Conservation (phyloP, 2,329 filamentous ascomycete species). For the Microcyclospora pomicola region DNA sequence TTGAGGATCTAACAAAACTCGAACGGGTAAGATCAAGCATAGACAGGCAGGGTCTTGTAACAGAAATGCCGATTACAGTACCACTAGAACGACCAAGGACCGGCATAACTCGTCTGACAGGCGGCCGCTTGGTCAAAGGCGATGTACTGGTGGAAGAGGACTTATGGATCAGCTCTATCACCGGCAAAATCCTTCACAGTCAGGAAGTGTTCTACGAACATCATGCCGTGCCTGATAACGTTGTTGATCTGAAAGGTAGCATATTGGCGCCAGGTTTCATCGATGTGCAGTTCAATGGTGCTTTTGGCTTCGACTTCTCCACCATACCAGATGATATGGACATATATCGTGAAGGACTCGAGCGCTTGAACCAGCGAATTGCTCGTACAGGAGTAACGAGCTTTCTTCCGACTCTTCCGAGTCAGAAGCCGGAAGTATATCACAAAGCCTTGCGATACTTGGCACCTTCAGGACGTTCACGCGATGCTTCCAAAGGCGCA, state of each 20-base stretch:
- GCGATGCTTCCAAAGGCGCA: slow-evolving; percentile 54
- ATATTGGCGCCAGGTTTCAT: slow-evolving; percentile 79
- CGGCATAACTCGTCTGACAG: slow-evolving; percentile 48
- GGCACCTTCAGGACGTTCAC: slow-evolving; percentile 50
- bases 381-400: slow-evolving; percentile 73
- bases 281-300: slow-evolving; percentile 83
- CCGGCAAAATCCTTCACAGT: slow-evolving; percentile 67
- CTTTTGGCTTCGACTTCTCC: slow-evolving; percentile 87
- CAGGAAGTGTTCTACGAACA: slow-evolving; percentile 55
- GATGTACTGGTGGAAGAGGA: slow-evolving; percentile 58
- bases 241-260: slow-evolving; percentile 66
- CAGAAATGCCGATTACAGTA: slow-evolving; percentile 28
- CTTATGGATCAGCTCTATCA: slow-evolving; percentile 74
- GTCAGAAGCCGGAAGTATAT: slow-evolving; percentile 69
- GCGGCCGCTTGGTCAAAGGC: slow-evolving; percentile 63
- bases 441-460: slow-evolving; percentile 66
- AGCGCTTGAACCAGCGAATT: slow-evolving; percentile 55
- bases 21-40: too few relatives aligned
- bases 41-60: too few relatives aligned
- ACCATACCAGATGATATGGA: slow-evolving; percentile 46
- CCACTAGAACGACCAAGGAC: slow-evolving; percentile 25
- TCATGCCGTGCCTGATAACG: slow-evolving; percentile 54
- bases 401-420: slow-evolving; percentile 75
- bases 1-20: too few relatives aligned
- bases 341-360: slow-evolving; percentile 59